Conservation (phyloP, 2,329 filamentous ascomycete genomes). For the Aspergillus awamori region DNA sequence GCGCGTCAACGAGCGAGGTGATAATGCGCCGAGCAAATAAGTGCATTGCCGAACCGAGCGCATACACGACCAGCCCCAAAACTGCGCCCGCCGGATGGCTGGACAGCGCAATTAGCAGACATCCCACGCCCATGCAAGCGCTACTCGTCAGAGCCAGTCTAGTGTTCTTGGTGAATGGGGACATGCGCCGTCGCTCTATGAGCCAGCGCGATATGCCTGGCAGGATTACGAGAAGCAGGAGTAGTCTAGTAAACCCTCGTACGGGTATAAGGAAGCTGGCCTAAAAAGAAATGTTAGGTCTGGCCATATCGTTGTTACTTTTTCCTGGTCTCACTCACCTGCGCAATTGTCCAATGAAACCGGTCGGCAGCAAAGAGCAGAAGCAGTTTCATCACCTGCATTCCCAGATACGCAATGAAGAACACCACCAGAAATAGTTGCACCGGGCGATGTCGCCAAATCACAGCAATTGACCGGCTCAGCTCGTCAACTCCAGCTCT, state of each 20-base stretch:
- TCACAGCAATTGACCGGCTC: neutral
- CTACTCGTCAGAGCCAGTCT: neutral
- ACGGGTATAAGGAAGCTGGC: conserved; percentile 1
- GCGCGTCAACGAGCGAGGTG: conserved; percentile 29
- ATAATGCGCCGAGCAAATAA: conserved; percentile 29
- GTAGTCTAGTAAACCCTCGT: neutral
- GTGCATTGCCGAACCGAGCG: conserved; percentile 29
- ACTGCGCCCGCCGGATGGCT: conserved; percentile 17
- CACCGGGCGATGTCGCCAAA: neutral
- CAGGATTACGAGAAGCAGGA: neutral
- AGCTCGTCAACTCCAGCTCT: neutral
- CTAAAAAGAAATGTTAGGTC: neutral
- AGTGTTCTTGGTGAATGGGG: neutral
- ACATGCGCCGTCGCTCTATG: neutral
- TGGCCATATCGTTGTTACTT: neutral
- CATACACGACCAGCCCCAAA: conserved; percentile 26
- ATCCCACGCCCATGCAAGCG: neutral
- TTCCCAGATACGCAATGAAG: neutral
- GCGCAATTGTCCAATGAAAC: neutral
- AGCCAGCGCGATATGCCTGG: neutral
- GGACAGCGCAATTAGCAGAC: neutral
- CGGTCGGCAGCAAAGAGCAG: neutral
- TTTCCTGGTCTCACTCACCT: neutral
- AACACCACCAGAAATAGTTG: neutral
- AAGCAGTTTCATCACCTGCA: neutral